phyloP scores from a whole-genome alignment of 2,329 filamentous ascomycete species.

The Pseudonectria buxi region DNA sequence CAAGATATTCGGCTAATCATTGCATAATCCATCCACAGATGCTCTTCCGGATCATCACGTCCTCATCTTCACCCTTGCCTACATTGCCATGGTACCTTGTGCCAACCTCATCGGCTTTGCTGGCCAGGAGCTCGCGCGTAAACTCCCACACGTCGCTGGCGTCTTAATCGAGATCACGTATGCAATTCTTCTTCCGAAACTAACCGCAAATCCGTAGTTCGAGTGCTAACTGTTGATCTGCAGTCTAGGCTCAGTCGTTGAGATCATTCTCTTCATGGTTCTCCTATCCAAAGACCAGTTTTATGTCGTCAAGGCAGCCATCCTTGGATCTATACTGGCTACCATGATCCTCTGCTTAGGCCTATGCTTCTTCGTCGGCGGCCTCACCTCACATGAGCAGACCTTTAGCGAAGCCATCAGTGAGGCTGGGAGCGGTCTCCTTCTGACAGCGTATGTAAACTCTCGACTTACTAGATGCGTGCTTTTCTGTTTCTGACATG shows the following conservation, averaged over 20 bases:
- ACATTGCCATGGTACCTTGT: slow-evolving; percentile 45
- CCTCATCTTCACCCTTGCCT: slow-evolving; percentile 41
- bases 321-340: slow-evolving; percentile 75
- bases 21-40: slow-evolving; percentile 21
- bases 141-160: slow-evolving; percentile 66
- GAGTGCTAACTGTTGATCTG: slow-evolving; percentile 3
- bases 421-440: slow-evolving; percentile 69
- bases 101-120: slow-evolving; percentile 45
- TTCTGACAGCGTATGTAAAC: slow-evolving; percentile 66
- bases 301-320: slow-evolving; percentile 74
- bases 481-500: slow-evolving; percentile 24
- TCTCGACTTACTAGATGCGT: slow-evolving; percentile 1
- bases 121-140: slow-evolving; percentile 66
- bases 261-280: slow-evolving; percentile 78
- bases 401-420: slow-evolving; percentile 68
- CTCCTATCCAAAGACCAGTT: slow-evolving; percentile 52
- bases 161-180: slow-evolving; percentile 54
- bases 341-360: slow-evolving; percentile 77
- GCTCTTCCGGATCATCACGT: slow-evolving; percentile 30
- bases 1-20: not conserved
- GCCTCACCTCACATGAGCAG: slow-evolving; percentile 60
- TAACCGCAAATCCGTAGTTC: too few relatives aligned
- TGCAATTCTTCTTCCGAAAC: slow-evolving; percentile 10
- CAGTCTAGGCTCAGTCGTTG: slow-evolving; percentile 64
- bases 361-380: slow-evolving; percentile 71